These are phyloP conservation scores for Nannochloropsis gaditana DNA, from an alignment of 108 stramenopile genomes.

Conservation along the genomic window DNA sequence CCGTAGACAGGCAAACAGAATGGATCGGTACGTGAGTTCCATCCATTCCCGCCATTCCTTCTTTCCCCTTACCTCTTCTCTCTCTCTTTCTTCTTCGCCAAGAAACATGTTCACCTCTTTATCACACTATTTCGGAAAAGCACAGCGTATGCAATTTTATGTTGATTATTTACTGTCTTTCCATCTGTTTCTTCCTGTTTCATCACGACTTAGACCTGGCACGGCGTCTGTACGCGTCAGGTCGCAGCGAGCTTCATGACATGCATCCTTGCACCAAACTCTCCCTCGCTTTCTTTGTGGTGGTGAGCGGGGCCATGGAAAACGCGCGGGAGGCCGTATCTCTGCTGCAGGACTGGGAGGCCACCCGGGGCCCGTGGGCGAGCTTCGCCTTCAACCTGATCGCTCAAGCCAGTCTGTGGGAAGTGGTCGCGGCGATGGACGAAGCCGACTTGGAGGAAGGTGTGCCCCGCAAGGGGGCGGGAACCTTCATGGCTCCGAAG, in stretches of 20 bases:
- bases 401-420: neutral
- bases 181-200: too few relatives aligned
- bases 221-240: neutral
- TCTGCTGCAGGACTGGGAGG: constrained; percentile 15
- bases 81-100: too few relatives aligned
- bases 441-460: neutral
- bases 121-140: too few relatives aligned
- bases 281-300: constrained; percentile 9
- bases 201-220: neutral
- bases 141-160: too few relatives aligned
- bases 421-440: neutral
- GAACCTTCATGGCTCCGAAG: neutral
- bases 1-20: neutral
- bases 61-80: too few relatives aligned
- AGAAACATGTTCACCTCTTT: too few relatives aligned
- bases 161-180: too few relatives aligned
- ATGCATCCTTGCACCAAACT: constrained; percentile 3
- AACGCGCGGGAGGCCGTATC: neutral
- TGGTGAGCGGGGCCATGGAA: neutral
- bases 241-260: neutral
- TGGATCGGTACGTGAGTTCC: neutral
- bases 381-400: constrained; percentile 11
- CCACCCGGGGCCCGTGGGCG: neutral
- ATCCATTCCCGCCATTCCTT: too few relatives aligned
- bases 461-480: neutral